These are phyloP conservation scores for Sclerotinia borealis DNA, from an alignment of 2,329 filamentous ascomycete species.

Conservation along the genomic window DNA sequence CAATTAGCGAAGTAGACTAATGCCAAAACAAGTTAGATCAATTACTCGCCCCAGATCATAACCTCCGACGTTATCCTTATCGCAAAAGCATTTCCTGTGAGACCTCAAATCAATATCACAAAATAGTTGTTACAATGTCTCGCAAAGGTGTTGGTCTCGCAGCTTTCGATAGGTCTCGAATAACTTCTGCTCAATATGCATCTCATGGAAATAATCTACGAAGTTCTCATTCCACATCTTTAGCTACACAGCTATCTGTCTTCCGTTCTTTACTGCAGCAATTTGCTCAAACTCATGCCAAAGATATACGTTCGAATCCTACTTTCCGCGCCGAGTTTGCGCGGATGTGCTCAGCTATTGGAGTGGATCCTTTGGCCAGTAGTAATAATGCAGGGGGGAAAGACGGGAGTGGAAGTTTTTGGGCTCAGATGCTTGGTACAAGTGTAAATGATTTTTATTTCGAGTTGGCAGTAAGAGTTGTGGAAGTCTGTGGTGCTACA, in stretches of 20 bases:
- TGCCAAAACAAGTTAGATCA: background rate
- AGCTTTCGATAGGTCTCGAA: conserved; percentile 78
- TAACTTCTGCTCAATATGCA: conserved; percentile 84
- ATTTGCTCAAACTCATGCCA: conserved; percentile 89
- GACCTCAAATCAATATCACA: background rate
- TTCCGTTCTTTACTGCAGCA: conserved; percentile 94
- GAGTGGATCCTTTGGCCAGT: conserved; percentile 86
- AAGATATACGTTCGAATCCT: conserved; percentile 93
- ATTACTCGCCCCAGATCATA: background rate
- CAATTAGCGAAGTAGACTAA: conserved; percentile 13
- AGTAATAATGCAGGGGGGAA: conserved; percentile 46
- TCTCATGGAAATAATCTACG: conserved; percentile 85
- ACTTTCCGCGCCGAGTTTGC: conserved; percentile 95
- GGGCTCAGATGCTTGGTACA: conserved; percentile 85
- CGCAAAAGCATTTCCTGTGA: background rate
- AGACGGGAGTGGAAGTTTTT: conserved; percentile 60
- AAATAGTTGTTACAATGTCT: conserved; percentile 43
- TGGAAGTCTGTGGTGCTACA: conserved; percentile 84
- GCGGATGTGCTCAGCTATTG: conserved; percentile 96
- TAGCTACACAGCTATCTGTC: conserved; percentile 89
- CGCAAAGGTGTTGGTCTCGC: conserved; percentile 84
- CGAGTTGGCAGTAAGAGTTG: conserved; percentile 89
- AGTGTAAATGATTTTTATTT: conserved; percentile 99
- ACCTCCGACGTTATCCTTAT: conserved; percentile 5
- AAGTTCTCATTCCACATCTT: conserved; percentile 72